A percentile compares a stretch with the other conserved stretches of the same genome.
Evolutionary conservation across 2,329 filamentous ascomycete genomes (phyloP).

Genomic region (Talaromyces islandicus): DNA sequence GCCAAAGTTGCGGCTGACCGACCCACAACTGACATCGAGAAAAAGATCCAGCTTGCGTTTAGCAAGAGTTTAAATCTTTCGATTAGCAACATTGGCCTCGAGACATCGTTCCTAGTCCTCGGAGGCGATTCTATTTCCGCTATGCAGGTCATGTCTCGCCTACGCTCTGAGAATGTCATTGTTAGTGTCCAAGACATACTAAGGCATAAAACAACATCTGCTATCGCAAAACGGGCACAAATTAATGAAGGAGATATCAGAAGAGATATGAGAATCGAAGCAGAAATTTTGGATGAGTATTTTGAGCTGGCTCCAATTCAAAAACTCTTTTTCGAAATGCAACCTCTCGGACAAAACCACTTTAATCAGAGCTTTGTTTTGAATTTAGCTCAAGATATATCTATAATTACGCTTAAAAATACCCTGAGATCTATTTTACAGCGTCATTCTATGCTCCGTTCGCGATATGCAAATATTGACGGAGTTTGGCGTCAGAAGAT

Average conservation of each 20-base stretch:
- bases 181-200: slow-evolving; percentile 37
- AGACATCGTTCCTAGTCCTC: slow-evolving; percentile 29
- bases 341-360: slow-evolving; percentile 11
- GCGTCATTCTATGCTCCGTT: background rate
- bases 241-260: background rate
- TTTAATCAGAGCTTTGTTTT: slow-evolving; percentile 22
- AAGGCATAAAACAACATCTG: slow-evolving; percentile 28
- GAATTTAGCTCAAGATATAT: slow-evolving; percentile 1
- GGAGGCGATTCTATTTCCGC: slow-evolving; percentile 40
- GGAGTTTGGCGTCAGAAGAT: background rate
- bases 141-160: slow-evolving; percentile 36
- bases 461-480: background rate
- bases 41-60: background rate
- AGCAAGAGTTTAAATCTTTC: slow-evolving; percentile 12
- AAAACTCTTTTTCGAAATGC: slow-evolving; percentile 15
- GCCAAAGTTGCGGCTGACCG: background rate
- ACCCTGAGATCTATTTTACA: background rate
- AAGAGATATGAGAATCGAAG: background rate
- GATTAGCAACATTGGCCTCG: slow-evolving; percentile 12
- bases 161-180: slow-evolving; percentile 28
- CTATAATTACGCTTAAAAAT: background rate
- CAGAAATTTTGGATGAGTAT: slow-evolving; percentile 3
- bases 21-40: background rate
- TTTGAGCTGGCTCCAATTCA: slow-evolving; percentile 22
- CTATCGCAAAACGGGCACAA: background rate